Conservation (phyloP, 1,139 yeast genomes). For the Lodderomyces elongisporus region DNA sequence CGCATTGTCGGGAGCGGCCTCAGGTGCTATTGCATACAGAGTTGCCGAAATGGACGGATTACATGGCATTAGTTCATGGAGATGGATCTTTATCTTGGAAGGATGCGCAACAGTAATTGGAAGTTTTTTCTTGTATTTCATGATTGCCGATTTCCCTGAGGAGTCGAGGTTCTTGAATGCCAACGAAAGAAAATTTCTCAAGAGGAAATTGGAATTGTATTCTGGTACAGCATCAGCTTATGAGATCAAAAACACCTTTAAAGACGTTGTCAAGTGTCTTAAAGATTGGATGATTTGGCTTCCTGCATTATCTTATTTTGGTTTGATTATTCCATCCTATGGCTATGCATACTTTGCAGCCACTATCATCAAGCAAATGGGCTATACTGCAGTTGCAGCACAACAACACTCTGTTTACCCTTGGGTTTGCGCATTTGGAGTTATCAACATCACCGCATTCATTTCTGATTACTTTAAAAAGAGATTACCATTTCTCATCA, state of each 20-base stretch:
- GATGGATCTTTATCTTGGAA: constrained; percentile 71
- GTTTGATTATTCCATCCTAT: constrained; percentile 61
- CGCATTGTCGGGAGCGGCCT: constrained; percentile 39
- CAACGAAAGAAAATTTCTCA: constrained; percentile 45
- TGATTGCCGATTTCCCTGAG: constrained; percentile 46
- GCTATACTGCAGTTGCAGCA: constrained; percentile 57
- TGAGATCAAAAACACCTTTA: constrained; percentile 40
- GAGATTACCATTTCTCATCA: constrained; percentile 47
- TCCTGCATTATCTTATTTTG: constrained; percentile 58
- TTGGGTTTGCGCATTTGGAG: constrained; percentile 61
- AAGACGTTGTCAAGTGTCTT: constrained; percentile 39
- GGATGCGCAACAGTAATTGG: constrained; percentile 40
- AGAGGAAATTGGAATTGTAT: constrained; percentile 49
- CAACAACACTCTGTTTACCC: constrained; percentile 70
- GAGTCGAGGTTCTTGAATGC: constrained; percentile 47
- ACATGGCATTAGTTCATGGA: constrained; percentile 52
- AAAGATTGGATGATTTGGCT: constrained; percentile 48
- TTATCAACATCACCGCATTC: constrained; percentile 44
- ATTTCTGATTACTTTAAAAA: constrained; percentile 44
- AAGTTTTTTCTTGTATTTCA: constrained; percentile 49
- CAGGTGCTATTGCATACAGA: constrained; percentile 40
- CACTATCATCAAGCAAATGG: constrained; percentile 52
- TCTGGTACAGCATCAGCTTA: constrained; percentile 51
- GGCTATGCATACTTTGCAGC: constrained; percentile 71
- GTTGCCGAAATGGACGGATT: constrained; percentile 35